A percentile compares a stretch with the other conserved stretches of the same genome.
Evolutionary conservation across 768 basidiomycete species (phyloP).

Genomic region (Leccinum olivaceopallidum): DNA sequence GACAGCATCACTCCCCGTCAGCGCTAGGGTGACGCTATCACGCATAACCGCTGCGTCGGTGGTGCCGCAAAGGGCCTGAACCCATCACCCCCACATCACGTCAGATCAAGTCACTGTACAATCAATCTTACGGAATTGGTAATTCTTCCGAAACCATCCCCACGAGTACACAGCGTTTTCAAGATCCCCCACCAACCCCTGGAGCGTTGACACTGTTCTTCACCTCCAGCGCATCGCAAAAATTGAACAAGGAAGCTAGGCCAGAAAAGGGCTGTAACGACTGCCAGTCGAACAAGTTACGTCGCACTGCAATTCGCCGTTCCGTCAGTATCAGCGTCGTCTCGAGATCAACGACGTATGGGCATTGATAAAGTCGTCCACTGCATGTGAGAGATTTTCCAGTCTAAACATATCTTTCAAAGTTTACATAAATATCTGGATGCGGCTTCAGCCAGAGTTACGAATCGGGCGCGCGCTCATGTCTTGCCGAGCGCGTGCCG

Average conservation of each 20-base stretch:
- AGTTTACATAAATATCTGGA: too few species aligned
- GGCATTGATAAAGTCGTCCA: too few species aligned
- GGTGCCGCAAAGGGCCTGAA: constrained; percentile 50
- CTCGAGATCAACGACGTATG: too few species aligned
- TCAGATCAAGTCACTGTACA: not conserved
- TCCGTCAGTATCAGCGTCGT: too few species aligned
- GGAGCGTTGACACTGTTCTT: constrained; percentile 41
- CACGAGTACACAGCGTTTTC: constrained; percentile 60
- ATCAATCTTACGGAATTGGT: constrained; percentile 35
- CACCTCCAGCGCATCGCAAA: constrained; percentile 41
- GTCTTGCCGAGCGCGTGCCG: too few species aligned
- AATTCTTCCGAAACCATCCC: constrained; percentile 55
- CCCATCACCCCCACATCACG: not conserved
- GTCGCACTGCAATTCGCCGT: constrained; percentile 7
- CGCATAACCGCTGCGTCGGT: constrained; percentile 39
- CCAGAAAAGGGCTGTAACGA: constrained; percentile 44
- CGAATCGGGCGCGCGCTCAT: too few species aligned
- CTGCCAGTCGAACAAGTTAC: constrained; percentile 29
- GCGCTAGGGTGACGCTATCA: not conserved
- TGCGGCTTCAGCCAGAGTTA: too few species aligned
- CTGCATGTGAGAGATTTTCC: too few species aligned
- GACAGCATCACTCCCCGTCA: constrained; percentile 35
- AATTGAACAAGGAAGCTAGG: constrained; percentile 36
- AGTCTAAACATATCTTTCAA: too few species aligned
- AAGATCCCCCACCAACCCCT: constrained; percentile 36